Base-by-base conservation (phyloP, 2,329 filamentous ascomycete genomes). In the Truncatella angustata region DNA sequence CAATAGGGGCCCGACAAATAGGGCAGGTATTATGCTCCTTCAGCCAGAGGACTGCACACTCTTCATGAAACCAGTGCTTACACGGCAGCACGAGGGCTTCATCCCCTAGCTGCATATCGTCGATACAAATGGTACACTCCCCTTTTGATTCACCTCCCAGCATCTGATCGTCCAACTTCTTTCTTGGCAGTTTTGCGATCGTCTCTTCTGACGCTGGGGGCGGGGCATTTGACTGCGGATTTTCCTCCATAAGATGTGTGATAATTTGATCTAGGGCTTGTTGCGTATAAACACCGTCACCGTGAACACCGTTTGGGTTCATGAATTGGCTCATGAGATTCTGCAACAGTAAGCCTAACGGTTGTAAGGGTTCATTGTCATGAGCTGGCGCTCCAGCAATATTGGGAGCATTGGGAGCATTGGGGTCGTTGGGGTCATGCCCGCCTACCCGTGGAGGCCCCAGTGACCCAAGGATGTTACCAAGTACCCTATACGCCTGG, bases 121-220 rank as follows among this genome's bases (percentile, higher is more conserved):
- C 91, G 75, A 97, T 96, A 70, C 94, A 99, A 53, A 99, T 96
- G 32, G 90, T 92, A 68, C 94, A 99, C 64, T 97, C 92, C 37
- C 85, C 87, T 53, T 87, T 89, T 5, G 80, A 81, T 50, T 84
- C 81, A 0, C 73, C 66, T 1, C 77, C 79, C 5, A 95, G 75
- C 80, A 95, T 86, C 37, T 86, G 79, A 52, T 80, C 74, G 47
- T 90, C 82, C 2, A 94, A 75, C 39, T 81, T 81, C 59, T 86
- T 87, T 60, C 86, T 87, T 7, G 90, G 83, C 4, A 99, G 73
- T 3, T 81, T 79, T 23, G 81, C 78, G 50, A 99, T 92, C 0
- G 90, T 89, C 42, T 81, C 79, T 54, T 86, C 80, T 0, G 90
- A 79, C 7, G 93, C 93, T 3, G 93, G 92, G 0, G 90, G 88